Percentiles rank a stretch among this genome's conserved stretches.
phyloP scores from a whole-genome alignment of 2,329 filamentous ascomycete species.

The Talaromyces albobiverticillius region DNA sequence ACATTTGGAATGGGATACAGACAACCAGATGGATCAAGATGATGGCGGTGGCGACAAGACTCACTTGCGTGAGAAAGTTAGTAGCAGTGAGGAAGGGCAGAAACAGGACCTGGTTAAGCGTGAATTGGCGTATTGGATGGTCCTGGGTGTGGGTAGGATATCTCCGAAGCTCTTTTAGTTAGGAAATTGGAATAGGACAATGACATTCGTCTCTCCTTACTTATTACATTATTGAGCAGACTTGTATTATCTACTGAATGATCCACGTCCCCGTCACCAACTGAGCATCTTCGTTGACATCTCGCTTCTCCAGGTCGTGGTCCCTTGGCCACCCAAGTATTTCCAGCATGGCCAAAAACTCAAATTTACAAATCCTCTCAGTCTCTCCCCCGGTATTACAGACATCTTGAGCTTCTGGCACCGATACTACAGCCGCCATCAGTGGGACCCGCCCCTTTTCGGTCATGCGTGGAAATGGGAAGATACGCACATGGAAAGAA shows the following conservation, averaged over 20 bases:
- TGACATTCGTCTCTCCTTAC: too few relatives aligned
- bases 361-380: background rate
- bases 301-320: background rate
- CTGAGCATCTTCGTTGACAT: background rate
- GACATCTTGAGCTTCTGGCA: background rate
- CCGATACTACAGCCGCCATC: conserved; percentile 1
- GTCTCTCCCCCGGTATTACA: background rate
- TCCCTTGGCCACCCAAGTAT: background rate
- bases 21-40: conserved; percentile 41
- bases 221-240: too few relatives aligned
- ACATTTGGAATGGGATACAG: conserved; percentile 81
- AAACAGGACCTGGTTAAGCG: conserved; percentile 70
- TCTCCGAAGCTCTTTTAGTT: conserved; percentile 27
- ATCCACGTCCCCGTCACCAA: background rate
- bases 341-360: conserved; percentile 2
- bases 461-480: conserved; percentile 1
- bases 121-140: conserved; percentile 94
- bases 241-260: background rate
- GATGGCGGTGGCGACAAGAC: conserved; percentile 3
- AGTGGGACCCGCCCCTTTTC: background rate
- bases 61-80: conserved; percentile 3
- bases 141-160: conserved; percentile 82
- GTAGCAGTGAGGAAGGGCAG: conserved; percentile 28
- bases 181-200: background rate
- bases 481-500: background rate